A percentile compares a stretch with the other conserved stretches of the same genome.
Evolutionary conservation across 768 basidiomycete species (phyloP).

Genomic region (Lactifluus volemus): DNA sequence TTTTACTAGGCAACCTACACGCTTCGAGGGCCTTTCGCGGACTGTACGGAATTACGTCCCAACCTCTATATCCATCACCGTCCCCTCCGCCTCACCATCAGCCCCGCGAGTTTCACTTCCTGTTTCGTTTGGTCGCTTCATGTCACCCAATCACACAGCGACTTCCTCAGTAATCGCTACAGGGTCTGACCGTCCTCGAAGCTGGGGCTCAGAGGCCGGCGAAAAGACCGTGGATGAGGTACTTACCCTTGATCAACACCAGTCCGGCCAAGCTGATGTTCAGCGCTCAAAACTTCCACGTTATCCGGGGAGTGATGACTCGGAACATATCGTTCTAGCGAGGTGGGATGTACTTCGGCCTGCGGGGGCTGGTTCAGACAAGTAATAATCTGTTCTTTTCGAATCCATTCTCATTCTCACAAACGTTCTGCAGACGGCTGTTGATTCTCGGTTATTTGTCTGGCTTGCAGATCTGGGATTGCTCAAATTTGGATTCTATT

Average conservation of each 20-base stretch:
- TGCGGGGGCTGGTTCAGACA: conserved; percentile 8
- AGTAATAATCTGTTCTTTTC: conserved; percentile 13
- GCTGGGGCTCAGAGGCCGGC: conserved; percentile 11
- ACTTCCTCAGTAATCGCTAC: background rate
- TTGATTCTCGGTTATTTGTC: conserved; percentile 46
- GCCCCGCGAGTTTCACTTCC: conserved; percentile 44
- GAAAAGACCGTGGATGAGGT: conserved; percentile 23
- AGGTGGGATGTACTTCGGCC: conserved; percentile 33
- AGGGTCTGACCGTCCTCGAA: conserved; percentile 7
- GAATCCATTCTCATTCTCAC: conserved; percentile 2
- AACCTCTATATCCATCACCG: conserved; percentile 41
- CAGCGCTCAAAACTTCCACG: conserved; percentile 17
- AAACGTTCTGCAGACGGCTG: conserved; percentile 29
- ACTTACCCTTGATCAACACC: conserved; percentile 16
- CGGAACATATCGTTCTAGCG: conserved; percentile 37
- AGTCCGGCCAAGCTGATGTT: conserved; percentile 1
- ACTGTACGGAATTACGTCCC: conserved; percentile 49
- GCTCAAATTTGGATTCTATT: conserved; percentile 41
- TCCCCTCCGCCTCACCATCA: conserved; percentile 40
- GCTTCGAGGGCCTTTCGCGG: conserved; percentile 44
- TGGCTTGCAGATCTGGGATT: conserved; percentile 57
- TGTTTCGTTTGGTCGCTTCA: conserved; percentile 39
- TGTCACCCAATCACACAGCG: conserved; percentile 24
- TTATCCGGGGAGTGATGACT: conserved; percentile 25
- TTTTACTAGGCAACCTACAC: conserved; percentile 36